Conservation (phyloP, 352 stramenopile genomes). For the Blastocystis sp. region DNA sequence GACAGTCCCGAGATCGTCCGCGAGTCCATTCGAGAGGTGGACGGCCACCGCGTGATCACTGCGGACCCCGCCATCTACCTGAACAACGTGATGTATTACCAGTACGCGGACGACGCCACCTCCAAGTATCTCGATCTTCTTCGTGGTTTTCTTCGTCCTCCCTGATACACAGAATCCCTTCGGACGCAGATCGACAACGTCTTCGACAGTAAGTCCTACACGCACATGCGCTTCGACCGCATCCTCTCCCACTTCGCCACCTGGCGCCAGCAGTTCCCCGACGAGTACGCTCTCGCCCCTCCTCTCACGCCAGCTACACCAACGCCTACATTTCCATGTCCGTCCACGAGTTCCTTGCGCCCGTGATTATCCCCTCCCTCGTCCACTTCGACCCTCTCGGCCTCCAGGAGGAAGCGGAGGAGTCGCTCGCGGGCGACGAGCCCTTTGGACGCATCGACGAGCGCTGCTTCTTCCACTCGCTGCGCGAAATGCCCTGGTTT, state of each 20-base stretch:
- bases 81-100: neutral
- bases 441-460: neutral
- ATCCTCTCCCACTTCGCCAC: neutral
- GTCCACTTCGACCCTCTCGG: conserved; percentile 6
- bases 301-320: neutral
- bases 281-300: neutral
- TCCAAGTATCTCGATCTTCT: neutral
- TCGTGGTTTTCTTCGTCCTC: neutral
- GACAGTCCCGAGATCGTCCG: conserved; percentile 1
- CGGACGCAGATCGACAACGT: neutral
- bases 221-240: neutral
- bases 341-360: neutral
- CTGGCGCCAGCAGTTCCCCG: neutral
- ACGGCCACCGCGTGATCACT: neutral
- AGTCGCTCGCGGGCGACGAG: neutral
- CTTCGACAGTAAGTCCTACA: neutral
- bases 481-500: conserved; percentile 20
- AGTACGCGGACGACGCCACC: neutral
- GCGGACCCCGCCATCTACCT: neutral
- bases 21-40: neutral
- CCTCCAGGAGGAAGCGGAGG: neutral
- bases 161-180: neutral
- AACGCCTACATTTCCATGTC: neutral
- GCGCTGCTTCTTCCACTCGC: neutral
- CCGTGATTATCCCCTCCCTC: neutral